These are phyloP conservation scores for Sphagnum fallax DNA, from an alignment of 228 moss, liverwort and hornwort genomes.

Conservation along the genomic window DNA sequence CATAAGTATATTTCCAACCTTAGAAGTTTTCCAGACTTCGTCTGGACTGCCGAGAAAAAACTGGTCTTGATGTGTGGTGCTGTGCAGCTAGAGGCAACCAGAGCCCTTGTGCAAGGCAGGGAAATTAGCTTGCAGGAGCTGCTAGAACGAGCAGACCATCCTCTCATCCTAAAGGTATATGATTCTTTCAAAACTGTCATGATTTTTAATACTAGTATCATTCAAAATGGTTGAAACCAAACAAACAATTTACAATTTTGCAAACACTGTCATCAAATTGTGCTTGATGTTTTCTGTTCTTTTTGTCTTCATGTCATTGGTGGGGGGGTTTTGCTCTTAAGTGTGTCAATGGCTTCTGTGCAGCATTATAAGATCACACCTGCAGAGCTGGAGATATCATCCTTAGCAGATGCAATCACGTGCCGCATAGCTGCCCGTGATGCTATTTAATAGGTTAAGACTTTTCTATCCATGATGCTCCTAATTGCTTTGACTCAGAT, in stretches of 20 bases:
- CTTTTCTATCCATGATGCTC: too few relatives aligned
- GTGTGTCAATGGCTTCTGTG: conserved; percentile 3
- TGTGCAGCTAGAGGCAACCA: conserved; percentile 55
- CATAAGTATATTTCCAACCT: too few relatives aligned
- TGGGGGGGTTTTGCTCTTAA: not conserved
- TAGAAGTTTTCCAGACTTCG: too few relatives aligned
- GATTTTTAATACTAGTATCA: not conserved
- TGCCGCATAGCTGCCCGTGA: conserved; percentile 88
- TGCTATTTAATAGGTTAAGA: conserved; percentile 20
- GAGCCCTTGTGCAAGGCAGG: conserved; percentile 60
- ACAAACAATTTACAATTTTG: too few relatives aligned
- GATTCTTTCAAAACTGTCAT: not conserved
- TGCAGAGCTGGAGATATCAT: conserved; percentile 60
- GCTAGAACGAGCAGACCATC: conserved; percentile 43
- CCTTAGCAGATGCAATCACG: conserved; percentile 80
- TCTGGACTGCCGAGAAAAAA: too few relatives aligned
- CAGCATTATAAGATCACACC: conserved; percentile 88
- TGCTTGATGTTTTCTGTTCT: too few relatives aligned
- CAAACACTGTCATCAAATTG: too few relatives aligned
- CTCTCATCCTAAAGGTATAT: conserved; percentile 72
- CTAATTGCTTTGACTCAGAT: too few relatives aligned
- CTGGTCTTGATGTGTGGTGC: not conserved
- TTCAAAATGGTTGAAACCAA: too few relatives aligned
- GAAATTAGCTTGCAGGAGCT: conserved; percentile 74
- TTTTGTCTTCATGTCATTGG: too few relatives aligned